Conservation (phyloP, 805 yeast genomes). For the Saccharomycopsis babjevae region DNA sequence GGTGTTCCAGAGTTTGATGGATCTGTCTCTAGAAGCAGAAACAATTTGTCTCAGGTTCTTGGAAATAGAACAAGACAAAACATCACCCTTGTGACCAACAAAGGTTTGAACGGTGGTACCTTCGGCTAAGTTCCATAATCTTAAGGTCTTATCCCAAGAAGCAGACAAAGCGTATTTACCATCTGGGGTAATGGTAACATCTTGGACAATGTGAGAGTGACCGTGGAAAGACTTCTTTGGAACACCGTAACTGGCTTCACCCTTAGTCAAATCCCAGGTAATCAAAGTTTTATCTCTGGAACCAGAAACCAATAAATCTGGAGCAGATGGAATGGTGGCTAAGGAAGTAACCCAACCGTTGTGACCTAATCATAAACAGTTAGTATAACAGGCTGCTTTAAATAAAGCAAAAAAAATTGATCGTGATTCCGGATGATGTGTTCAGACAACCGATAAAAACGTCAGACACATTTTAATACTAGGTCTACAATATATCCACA, state of each 20-base stretch:
- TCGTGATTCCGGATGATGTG: no score
- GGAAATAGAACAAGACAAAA: constrained; percentile 92
- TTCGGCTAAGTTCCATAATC: constrained; percentile 94
- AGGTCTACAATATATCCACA: no score
- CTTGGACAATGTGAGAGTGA: constrained; percentile 98
- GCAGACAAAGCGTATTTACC: constrained; percentile 97
- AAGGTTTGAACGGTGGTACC: constrained; percentile 93
- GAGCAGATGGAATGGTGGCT: constrained; percentile 96
- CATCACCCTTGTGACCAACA: constrained; percentile 97
- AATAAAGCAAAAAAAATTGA: no score
- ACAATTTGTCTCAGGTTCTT: constrained; percentile 95
- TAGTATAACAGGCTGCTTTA: background rate
- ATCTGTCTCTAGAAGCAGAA: constrained; percentile 95
- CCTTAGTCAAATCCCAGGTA: constrained; percentile 96
- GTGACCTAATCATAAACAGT: constrained; percentile 38
- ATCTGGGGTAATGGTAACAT: constrained; percentile 94
- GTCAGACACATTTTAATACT: no score
- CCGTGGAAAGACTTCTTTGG: constrained; percentile 96
- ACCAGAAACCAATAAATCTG: constrained; percentile 95
- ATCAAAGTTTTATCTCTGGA: constrained; percentile 98
- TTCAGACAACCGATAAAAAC: no score
- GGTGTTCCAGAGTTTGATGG: constrained; percentile 99
- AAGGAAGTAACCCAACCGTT: constrained; percentile 97
- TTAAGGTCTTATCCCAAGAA: constrained; percentile 98
- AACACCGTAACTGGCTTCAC: constrained; percentile 95